A percentile compares a stretch with the other conserved stretches of the same genome.
These are phyloP conservation scores for Miscanthus lutarioriparius DNA, from an alignment of 176 grass and related monocot species.

Conservation along the genomic window DNA sequence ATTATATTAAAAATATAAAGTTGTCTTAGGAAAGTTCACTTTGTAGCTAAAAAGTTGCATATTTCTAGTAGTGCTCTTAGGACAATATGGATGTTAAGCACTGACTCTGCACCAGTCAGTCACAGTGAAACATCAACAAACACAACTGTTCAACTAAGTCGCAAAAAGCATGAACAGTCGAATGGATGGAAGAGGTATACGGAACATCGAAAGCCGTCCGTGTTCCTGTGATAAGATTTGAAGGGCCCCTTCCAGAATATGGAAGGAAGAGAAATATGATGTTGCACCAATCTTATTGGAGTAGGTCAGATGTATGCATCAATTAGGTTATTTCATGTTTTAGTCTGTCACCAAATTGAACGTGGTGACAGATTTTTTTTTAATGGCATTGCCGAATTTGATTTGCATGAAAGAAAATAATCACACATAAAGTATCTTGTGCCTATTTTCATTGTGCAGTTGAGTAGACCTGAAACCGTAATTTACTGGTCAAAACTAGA, in stretches of 20 bases:
- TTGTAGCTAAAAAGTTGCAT: background rate
- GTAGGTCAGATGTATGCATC: background rate
- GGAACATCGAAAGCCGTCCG: background rate
- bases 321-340: slow-evolving; percentile 3
- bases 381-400: background rate
- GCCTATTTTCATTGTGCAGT: slow-evolving; percentile 2
- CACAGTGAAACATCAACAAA: background rate
- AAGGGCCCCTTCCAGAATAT: slow-evolving; percentile 7
- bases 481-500: background rate
- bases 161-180: background rate
- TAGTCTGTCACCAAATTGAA: background rate
- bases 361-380: background rate
- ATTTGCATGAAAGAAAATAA: background rate
- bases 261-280: background rate
- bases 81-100: background rate
- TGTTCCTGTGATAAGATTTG: background rate
- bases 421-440: background rate
- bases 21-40: slow-evolving; percentile 1
- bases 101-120: background rate
- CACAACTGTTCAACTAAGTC: background rate
- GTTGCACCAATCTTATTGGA: slow-evolving; percentile 2
- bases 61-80: background rate
- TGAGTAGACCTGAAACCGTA: slow-evolving; percentile 1
- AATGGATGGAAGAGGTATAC: background rate
- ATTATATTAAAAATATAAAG: background rate